Evolutionary conservation across 768 basidiomycete genomes (phyloP).

Genomic region (Psilocybe cyanescens): DNA sequence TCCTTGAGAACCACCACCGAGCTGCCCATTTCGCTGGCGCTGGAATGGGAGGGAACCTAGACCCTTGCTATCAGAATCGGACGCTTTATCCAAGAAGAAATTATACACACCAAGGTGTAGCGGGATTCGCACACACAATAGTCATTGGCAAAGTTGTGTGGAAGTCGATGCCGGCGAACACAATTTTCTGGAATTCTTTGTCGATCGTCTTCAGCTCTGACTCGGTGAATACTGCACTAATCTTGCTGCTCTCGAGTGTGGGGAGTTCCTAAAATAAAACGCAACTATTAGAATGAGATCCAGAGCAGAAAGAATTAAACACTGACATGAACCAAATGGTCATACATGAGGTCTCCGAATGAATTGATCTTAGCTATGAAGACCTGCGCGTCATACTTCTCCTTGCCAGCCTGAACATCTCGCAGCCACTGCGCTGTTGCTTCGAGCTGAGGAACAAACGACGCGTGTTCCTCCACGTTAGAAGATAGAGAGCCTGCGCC

Average conservation of each 20-base stretch:
- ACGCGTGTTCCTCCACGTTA: constrained; percentile 31
- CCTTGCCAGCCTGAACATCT: constrained; percentile 60
- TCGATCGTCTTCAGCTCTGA: constrained; percentile 20
- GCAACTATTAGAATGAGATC: background rate
- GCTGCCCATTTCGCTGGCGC: constrained; percentile 24
- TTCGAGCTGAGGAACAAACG: constrained; percentile 28
- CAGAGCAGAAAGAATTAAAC: constrained; percentile 10
- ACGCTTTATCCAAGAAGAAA: background rate
- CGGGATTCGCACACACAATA: constrained; percentile 24
- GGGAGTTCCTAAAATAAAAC: background rate
- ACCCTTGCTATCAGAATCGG: background rate
- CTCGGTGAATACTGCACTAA: background rate
- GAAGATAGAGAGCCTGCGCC: constrained; percentile 23
- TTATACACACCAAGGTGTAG: constrained; percentile 6
- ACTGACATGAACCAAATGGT: constrained; percentile 30
- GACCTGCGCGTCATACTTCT: constrained; percentile 48
- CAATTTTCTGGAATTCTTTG: constrained; percentile 19
- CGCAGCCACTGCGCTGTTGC: constrained; percentile 40
- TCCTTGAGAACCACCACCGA: constrained; percentile 27
- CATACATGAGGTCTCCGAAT: constrained; percentile 30
- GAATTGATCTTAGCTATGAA: constrained; percentile 27
- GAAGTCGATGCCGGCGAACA: constrained; percentile 24
- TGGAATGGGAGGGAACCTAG: constrained; percentile 33
- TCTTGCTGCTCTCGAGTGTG: background rate
- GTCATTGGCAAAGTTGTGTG: constrained; percentile 26